phyloP scores from a whole-genome alignment of 257 asterid genomes.

The Datura wrightii region DNA sequence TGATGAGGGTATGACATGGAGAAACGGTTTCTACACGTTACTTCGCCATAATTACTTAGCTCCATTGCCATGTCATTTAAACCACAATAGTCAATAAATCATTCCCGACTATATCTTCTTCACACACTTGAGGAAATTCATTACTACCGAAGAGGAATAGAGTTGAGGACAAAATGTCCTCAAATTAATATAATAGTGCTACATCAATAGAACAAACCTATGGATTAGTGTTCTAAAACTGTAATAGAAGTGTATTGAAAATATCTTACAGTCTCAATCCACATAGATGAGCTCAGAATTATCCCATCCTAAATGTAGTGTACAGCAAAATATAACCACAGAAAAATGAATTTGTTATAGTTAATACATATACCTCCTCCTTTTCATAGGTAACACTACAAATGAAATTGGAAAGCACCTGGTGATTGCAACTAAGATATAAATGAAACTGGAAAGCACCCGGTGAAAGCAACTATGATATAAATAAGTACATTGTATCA shows the following conservation, averaged over 20 bases:
- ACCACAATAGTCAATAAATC: constrained; percentile 21
- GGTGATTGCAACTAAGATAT: not conserved
- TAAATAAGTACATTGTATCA: no score
- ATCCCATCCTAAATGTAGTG: not conserved
- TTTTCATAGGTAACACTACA: not conserved
- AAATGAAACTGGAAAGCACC: no score
- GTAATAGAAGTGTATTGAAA: not conserved
- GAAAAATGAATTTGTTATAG: not conserved
- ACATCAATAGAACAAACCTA: not conserved
- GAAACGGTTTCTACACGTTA: not conserved
- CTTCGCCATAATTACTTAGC: constrained; percentile 11
- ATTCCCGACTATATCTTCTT: not conserved
- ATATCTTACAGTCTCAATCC: no score
- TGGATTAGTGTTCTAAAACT: not conserved
- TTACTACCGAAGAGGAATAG: not conserved
- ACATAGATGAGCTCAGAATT: no score
- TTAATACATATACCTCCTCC: not conserved
- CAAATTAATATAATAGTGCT: not conserved
- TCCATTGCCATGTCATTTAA: not conserved
- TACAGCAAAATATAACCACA: not conserved
- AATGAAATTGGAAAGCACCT: not conserved
- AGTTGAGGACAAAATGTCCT: not conserved
- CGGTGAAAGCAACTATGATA: no score
- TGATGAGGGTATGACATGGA: not conserved
- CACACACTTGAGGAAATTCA: not conserved